These are phyloP conservation scores for Viola pubescens DNA, from an alignment of 441 rosid genomes.

Conservation along the genomic window DNA sequence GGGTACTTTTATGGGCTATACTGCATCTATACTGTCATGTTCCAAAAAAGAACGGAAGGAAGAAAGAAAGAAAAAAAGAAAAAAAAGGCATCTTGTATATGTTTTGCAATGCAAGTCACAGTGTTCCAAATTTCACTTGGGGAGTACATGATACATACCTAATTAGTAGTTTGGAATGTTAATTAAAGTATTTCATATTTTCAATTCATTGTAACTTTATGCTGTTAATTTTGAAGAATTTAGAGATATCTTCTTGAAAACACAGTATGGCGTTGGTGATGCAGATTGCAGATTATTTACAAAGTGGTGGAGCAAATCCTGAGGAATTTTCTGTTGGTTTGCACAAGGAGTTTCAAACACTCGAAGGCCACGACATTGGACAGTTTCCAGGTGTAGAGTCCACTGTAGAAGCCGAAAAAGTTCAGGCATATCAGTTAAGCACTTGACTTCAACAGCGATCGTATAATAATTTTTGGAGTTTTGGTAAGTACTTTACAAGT, in stretches of 20 bases:
- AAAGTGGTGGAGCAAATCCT: conserved; percentile 35
- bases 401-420: conserved; percentile 17
- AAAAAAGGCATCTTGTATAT: no score
- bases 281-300: conserved; percentile 65
- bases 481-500: not conserved
- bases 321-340: conserved; percentile 66
- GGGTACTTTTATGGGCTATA: no score
- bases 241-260: not conserved
- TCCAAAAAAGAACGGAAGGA: no score
- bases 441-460: conserved; percentile 6
- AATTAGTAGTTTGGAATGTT: not conserved
- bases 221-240: not conserved
- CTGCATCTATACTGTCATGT: no score
- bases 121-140: no score
- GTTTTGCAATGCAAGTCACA: not conserved
- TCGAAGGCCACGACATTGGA: conserved; percentile 66
- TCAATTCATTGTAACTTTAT: not conserved
- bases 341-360: conserved; percentile 43
- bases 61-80: no score
- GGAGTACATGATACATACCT: not conserved
- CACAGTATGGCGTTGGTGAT: not conserved
- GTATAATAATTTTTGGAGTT: not conserved
- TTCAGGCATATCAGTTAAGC: conserved; percentile 28
- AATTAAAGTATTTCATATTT: not conserved
- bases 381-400: conserved; percentile 55